Conservation (phyloP, 805 yeast genomes). For the Ogataea trehalophila region DNA sequence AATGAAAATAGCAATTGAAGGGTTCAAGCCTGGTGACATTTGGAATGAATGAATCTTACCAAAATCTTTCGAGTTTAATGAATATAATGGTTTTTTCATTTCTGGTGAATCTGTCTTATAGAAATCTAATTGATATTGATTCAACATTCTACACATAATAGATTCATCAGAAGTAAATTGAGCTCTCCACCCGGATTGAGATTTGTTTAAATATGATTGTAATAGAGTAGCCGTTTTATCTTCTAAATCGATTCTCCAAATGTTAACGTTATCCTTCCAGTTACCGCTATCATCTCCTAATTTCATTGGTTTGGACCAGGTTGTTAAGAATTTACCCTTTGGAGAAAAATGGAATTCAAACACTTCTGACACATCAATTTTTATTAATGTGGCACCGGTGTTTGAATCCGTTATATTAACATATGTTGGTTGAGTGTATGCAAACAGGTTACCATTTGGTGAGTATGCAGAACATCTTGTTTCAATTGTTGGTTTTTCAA, state of each 20-base stretch:
- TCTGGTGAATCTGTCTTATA: slow-evolving; percentile 43
- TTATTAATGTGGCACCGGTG: slow-evolving; percentile 41
- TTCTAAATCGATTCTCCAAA: slow-evolving; percentile 52
- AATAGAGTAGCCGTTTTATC: slow-evolving; percentile 14
- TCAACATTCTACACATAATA: slow-evolving; percentile 51
- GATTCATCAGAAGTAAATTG: slow-evolving; percentile 83
- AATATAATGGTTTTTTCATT: slow-evolving; percentile 50
- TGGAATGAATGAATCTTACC: slow-evolving; percentile 47
- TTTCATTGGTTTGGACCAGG: slow-evolving; percentile 86
- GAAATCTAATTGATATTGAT: slow-evolving; percentile 61
- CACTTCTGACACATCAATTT: slow-evolving; percentile 57
- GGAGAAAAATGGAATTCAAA: slow-evolving; percentile 89
- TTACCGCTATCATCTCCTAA: slow-evolving; percentile 61
- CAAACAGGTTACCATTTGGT: slow-evolving; percentile 62
- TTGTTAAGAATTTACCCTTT: slow-evolving; percentile 69
- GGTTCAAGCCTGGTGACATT: slow-evolving; percentile 83
- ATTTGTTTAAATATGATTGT: slow-evolving; percentile 65
- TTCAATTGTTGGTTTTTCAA: slow-evolving; percentile 34
- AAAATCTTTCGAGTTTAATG: slow-evolving; percentile 50
- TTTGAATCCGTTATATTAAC: slow-evolving; percentile 57
- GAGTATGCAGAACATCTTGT: slow-evolving; percentile 65
- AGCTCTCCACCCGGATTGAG: slow-evolving; percentile 89
- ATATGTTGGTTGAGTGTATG: slow-evolving; percentile 61
- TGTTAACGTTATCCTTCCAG: slow-evolving; percentile 72
- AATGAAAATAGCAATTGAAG: slow-evolving; percentile 84